phyloP scores from a whole-genome alignment of 2,329 filamentous ascomycete species.

The Amphichorda felina region DNA sequence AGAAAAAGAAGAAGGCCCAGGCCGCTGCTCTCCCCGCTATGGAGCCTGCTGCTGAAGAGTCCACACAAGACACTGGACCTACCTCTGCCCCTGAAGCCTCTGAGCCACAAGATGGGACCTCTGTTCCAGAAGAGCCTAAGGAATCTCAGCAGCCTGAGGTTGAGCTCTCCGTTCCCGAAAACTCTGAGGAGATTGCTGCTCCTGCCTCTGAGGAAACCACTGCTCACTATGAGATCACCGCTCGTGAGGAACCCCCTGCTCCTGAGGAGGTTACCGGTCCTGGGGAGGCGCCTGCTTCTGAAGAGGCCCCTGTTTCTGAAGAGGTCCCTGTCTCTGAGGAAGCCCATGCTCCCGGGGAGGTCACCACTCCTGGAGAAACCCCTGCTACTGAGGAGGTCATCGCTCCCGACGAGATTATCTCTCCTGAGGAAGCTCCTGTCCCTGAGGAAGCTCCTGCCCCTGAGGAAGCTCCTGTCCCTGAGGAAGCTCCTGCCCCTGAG shows the following conservation, averaged over 20 bases:
- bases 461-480: not conserved
- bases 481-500: not conserved
- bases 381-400: not conserved
- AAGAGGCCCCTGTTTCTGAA: not conserved
- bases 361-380: not conserved
- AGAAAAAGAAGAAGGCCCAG: constrained; percentile 11
- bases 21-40: constrained; percentile 4
- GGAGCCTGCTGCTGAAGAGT: not conserved
- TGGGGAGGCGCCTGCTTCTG: not conserved
- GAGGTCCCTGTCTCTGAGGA: not conserved
- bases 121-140: not conserved
- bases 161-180: no score
- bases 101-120: not conserved
- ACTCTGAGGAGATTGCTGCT: not conserved
- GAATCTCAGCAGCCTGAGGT: not conserved
- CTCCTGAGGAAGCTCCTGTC: not conserved
- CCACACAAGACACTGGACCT: not conserved
- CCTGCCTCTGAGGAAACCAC: not conserved
- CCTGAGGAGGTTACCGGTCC: not conserved
- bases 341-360: not conserved
- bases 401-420: not conserved
- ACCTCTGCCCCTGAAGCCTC: not conserved
- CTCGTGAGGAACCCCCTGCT: not conserved
- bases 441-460: not conserved
- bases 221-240: not conserved